Conservation (phyloP, 2,329 filamentous ascomycete genomes). For the Ophiocordyceps camponoti-saundersi region DNA sequence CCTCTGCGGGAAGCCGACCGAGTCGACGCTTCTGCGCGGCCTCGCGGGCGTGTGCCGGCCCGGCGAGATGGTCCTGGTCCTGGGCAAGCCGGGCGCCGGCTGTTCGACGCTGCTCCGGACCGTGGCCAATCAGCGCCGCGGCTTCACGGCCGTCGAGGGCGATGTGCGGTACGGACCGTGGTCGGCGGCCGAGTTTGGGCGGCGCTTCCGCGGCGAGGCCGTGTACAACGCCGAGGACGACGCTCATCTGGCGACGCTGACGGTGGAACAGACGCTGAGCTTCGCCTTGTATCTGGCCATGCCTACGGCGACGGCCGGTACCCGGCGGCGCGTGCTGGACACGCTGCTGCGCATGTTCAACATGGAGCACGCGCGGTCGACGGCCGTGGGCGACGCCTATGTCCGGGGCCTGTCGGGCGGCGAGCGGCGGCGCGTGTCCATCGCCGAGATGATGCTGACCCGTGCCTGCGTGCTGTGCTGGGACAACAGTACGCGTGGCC, state of each 20-base stretch:
- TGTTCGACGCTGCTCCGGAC: slow-evolving; percentile 55
- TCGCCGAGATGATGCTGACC: slow-evolving; percentile 69
- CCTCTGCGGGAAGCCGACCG: slow-evolving; percentile 46
- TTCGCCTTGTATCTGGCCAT: slow-evolving; percentile 79
- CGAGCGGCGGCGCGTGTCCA: slow-evolving; percentile 65
- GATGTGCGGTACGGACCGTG: slow-evolving; percentile 67
- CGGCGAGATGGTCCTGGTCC: slow-evolving; percentile 77
- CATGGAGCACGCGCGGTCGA: slow-evolving; percentile 75
- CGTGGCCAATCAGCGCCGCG: slow-evolving; percentile 47
- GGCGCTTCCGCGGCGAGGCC: slow-evolving; percentile 62
- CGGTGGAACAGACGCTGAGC: slow-evolving; percentile 70
- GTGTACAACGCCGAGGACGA: slow-evolving; percentile 73
- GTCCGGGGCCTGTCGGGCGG: slow-evolving; percentile 67
- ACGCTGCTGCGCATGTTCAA: slow-evolving; percentile 83
- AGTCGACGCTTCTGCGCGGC: slow-evolving; percentile 56
- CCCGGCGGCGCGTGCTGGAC: slow-evolving; percentile 54
- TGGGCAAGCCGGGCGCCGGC: slow-evolving; percentile 59
- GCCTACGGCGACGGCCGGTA: slow-evolving; percentile 62
- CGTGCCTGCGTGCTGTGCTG: slow-evolving; percentile 56
- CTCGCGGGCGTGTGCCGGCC: slow-evolving; percentile 58
- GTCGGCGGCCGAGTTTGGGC: slow-evolving; percentile 46
- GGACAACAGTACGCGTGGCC: slow-evolving; percentile 57
- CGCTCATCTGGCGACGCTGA: slow-evolving; percentile 68
- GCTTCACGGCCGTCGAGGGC: slow-evolving; percentile 39
- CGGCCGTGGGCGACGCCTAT: slow-evolving; percentile 69